Evolutionary conservation across 768 basidiomycete species (phyloP), one percentile per base, ranked within the genome.

Genomic region (Suillus luteus): DNA sequence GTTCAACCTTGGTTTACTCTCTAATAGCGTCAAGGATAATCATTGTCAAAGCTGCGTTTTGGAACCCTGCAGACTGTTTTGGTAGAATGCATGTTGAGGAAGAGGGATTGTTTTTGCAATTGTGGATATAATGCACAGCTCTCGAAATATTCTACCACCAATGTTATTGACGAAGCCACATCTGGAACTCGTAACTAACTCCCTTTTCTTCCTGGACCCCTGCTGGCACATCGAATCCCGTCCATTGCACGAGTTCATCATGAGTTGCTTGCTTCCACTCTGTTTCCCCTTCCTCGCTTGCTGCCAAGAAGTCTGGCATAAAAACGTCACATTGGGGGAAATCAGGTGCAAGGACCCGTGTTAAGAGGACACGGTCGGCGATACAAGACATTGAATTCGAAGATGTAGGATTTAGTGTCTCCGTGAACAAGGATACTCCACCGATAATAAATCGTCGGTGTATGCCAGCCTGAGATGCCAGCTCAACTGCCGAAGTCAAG

Each of bases 161-260:
- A 65, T 55, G 49, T 62, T 64, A 38, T 61, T 71, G 73, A 60
- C 85, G 83, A 58, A 86, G 82, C 96, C 96, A 99, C 95, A 99
- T 95, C 80, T 99, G 93, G 76, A 89, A 97, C 78, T 93, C 91
- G 74, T 96, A 99, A 67, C 83, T 81, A 52, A 93, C 80, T 11
- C 89, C 93, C 61, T 91, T 90, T 76, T 97, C 95, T 73, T 87
- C 86, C 75, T 92, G 89, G 70, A 85, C 77, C 4, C 92, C 94
- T 65, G 82, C 79, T 14, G 89, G 83, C 55, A 96, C 92, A 12
- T 89, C 85, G 69, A 90, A 91, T n/a, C 69, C 63, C 0, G 86
- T 86, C 94, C 95, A 99, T 11, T 80, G 81, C 65, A 82, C 73
- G 73, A 97, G 79, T 62, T 86, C 88, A 22, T 80, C 79, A 68